Evolutionary conservation across 2,329 filamentous ascomycete genomes (phyloP).

Genomic region (Scytalidium lignicola): DNA sequence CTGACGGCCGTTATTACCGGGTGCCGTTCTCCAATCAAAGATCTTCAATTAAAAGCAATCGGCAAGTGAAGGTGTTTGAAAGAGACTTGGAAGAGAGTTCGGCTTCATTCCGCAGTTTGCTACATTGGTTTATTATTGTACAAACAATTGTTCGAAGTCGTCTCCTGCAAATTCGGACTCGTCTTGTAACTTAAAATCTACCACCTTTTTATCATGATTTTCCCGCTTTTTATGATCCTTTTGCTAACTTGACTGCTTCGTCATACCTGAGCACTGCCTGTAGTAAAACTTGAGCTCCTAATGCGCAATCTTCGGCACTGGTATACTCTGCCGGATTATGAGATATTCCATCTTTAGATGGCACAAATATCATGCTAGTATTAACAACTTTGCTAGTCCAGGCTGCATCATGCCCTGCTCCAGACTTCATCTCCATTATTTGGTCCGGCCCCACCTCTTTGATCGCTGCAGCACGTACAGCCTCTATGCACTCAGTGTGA

Average conservation of each 20-base stretch:
- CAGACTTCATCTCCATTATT: constrained; percentile 22
- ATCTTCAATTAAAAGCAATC: not conserved
- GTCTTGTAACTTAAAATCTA: too few relatives aligned
- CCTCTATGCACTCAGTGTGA: constrained; percentile 15
- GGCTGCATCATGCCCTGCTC: constrained; percentile 21
- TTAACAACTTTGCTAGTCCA: constrained; percentile 17
- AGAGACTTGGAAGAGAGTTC: too few relatives aligned
- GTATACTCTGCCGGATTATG: constrained; percentile 60
- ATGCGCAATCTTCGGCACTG: constrained; percentile 50
- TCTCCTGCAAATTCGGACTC: too few relatives aligned
- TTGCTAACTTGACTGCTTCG: constrained; percentile 2
- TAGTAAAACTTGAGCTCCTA: constrained; percentile 45
- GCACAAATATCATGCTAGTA: constrained; percentile 62
- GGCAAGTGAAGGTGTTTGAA: not conserved
- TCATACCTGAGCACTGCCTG: constrained; percentile 35
- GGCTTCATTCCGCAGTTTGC: not conserved
- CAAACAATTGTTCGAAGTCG: too few relatives aligned
- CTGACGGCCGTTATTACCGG: not conserved
- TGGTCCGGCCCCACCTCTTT: constrained; percentile 12
- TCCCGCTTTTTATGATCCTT: constrained; percentile 1
- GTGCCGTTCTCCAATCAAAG: not conserved
- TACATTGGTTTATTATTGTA: too few relatives aligned
- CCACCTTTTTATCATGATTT: too few relatives aligned
- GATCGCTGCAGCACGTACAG: constrained; percentile 16
- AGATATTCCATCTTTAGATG: constrained; percentile 55